Evolutionary conservation across 768 basidiomycete species (phyloP).

Genomic region (Leccinum disarticulatum): DNA sequence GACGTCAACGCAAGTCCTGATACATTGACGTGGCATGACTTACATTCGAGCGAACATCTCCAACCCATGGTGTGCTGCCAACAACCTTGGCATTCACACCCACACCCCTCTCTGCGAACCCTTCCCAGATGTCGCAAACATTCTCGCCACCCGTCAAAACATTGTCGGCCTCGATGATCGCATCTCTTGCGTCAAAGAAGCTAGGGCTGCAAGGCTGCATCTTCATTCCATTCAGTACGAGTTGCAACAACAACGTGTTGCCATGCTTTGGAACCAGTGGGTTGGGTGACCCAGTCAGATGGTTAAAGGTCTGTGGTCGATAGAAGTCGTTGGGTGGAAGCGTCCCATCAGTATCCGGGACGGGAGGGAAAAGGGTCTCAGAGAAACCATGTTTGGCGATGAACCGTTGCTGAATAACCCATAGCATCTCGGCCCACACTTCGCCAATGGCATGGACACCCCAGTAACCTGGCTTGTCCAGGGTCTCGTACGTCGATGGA

Average conservation of each 20-base stretch:
- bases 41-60: conserved; percentile 77
- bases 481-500: conserved; percentile 91
- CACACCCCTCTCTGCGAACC: conserved; percentile 79
- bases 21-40: conserved; percentile 7
- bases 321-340: conserved; percentile 74
- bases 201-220: conserved; percentile 87
- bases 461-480: conserved; percentile 93
- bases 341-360: conserved; percentile 59
- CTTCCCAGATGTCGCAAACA: conserved; percentile 82
- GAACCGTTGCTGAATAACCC: conserved; percentile 71
- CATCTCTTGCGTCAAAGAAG: conserved; percentile 88
- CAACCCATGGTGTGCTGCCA: conserved; percentile 89
- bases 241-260: conserved; percentile 81
- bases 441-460: conserved; percentile 91
- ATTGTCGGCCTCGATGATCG: conserved; percentile 89
- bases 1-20: not conserved
- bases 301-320: conserved; percentile 37
- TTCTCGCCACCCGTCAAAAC: conserved; percentile 93
- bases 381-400: conserved; percentile 83
- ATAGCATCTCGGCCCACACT: conserved; percentile 93
- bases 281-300: conserved; percentile 26
- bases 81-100: conserved; percentile 73
- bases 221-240: conserved; percentile 93
- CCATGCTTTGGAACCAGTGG: conserved; percentile 86
- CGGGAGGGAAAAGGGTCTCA: conserved; percentile 78